Base-by-base conservation (phyloP, 257 asterid species). In the Fraxinus excelsior region DNA sequence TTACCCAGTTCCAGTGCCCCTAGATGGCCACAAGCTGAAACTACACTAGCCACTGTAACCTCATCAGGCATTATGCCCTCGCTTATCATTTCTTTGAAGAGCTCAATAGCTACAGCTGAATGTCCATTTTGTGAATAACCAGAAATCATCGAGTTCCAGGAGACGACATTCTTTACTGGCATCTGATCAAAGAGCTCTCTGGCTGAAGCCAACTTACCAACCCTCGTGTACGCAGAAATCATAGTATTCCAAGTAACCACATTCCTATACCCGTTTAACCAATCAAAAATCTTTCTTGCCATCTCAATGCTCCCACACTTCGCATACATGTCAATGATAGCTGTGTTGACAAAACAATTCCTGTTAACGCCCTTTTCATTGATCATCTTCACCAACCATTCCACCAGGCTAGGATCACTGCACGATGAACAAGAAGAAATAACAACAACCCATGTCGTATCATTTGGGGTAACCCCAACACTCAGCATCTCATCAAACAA, bases 21-120 rank as follows among this genome's bases (percentile, higher is more conserved):
- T 74, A 92, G 83, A 84, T 92, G 93, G 38, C 96, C 96, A 80
- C 95, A 92, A 81, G 97, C 96, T 26, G 96, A 90, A 31, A 88
- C 82, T 66, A 86, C 93, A 80, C 90, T 87, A 4, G 77, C 80
- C 90, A 87, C 81, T 67, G 97, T 92, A 60, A 92, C 85, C 79
- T 90, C 94, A 78, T 92, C 94, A 1, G 97, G 96, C 72, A 76
- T 71, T 68, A 82, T 28, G 29, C 56, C 80, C 71, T 73, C 58
- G 35, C 79, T 75, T 66, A 85, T 71, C 94, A 92, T 89, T 80
- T 88, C 87, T 66, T 82, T 86, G 81, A 92, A 90, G 68, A 88
- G 86, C 10, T 87, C 90, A 65, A 92, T 76, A 69, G 97, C 96
- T 74, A 83, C 37, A 25, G 84, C 37, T 35, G 97, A 89, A 53